phyloP scores from a whole-genome alignment of 83 land plant genomes.

The Diphasiastrum complanatum region DNA sequence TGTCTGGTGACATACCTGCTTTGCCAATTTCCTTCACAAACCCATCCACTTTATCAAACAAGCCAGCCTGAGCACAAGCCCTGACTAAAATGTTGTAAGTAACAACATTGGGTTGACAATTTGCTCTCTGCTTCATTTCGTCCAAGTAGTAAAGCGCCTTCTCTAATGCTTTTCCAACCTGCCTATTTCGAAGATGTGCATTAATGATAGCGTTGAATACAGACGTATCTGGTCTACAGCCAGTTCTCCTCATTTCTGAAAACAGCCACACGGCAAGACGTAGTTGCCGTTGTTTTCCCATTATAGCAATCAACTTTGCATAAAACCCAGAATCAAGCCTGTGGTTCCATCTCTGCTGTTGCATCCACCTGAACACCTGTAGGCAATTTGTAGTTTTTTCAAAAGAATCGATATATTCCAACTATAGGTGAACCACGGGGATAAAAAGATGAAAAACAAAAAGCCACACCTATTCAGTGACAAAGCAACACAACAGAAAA shows the following conservation, averaged over 20 bases:
- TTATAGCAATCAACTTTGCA: conserved; percentile 78
- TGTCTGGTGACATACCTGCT: conserved; percentile 49
- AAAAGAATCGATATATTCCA: no score
- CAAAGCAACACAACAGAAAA: no score
- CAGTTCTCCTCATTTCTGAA: conserved; percentile 70
- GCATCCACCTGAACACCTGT: conserved; percentile 99
- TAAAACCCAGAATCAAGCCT: conserved; percentile 70
- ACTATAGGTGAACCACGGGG: no score
- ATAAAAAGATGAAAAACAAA: no score
- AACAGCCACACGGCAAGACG: conserved; percentile 85
- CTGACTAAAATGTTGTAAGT: conserved; percentile 85
- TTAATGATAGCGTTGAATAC: conserved; percentile 77
- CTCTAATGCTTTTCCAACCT: conserved; percentile 56
- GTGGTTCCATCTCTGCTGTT: conserved; percentile 83
- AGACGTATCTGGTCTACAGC: conserved; percentile 79
- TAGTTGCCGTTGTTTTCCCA: conserved; percentile 67
- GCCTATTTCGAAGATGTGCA: conserved; percentile 53
- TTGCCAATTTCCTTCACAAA: conserved; percentile 68
- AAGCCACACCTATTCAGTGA: no score
- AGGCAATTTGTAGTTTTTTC: no score
- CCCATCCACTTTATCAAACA: conserved; percentile 51
- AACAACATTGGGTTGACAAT: conserved; percentile 72
- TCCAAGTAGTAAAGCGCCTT: conserved; percentile 62
- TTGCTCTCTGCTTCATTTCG: conserved; percentile 62
- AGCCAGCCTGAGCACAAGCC: conserved; percentile 71